These are phyloP conservation scores for Fusarium guadeloupense DNA, from an alignment of 2,329 filamentous ascomycete species.

Conservation along the genomic window DNA sequence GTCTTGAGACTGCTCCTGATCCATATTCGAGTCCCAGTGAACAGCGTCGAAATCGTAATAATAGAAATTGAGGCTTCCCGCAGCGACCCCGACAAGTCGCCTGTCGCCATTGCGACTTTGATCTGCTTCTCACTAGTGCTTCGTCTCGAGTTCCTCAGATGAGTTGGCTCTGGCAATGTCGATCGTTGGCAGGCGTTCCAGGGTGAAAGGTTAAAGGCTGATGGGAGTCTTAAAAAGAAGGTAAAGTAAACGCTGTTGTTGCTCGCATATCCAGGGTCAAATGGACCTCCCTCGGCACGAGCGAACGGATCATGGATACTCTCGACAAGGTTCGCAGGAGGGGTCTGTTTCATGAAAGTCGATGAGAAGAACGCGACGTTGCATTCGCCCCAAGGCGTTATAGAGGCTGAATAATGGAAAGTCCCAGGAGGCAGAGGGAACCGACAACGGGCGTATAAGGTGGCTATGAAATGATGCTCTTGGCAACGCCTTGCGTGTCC, in stretches of 20 bases:
- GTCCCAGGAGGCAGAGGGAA: neutral
- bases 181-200: neutral
- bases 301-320: neutral
- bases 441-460: neutral
- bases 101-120: conserved; percentile 10
- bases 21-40: conserved; percentile 22
- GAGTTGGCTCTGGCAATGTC: neutral
- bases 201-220: neutral
- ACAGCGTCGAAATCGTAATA: conserved; percentile 22
- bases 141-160: neutral
- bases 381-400: neutral
- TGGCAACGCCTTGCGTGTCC: neutral
- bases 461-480: neutral
- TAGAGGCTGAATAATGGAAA: neutral
- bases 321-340: neutral
- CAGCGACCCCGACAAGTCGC: conserved; percentile 22
- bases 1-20: conserved; percentile 25
- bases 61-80: conserved; percentile 14
- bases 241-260: too few species aligned
- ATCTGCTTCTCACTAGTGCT: neutral
- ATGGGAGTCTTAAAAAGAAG: conserved; percentile 10
- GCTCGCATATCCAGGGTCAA: neutral
- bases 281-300: neutral
- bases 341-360: neutral
- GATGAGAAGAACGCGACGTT: neutral